Percentiles rank a stretch among this genome's conserved stretches.
phyloP scores from a whole-genome alignment of 495 filamentous ascomycete species.

The Daldinia decipiens region DNA sequence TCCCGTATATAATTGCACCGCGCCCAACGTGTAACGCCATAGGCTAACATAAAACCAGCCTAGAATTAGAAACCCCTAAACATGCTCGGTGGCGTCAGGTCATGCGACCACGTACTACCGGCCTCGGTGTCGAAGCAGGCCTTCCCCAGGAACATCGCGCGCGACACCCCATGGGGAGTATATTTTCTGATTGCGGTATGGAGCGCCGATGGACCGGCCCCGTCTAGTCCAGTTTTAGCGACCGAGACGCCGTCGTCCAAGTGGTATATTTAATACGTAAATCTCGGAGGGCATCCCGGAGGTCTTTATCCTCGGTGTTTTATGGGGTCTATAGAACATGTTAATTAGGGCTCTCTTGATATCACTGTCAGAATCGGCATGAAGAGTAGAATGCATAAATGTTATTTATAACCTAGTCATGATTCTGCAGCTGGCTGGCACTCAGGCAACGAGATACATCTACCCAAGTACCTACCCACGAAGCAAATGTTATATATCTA shows the following conservation, averaged over 20 bases:
- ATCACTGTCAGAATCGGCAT: too few relatives aligned
- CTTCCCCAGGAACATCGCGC: conserved; percentile 37
- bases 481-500: too few relatives aligned
- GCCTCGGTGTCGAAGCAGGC: conserved; percentile 24
- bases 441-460: neutral
- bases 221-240: neutral
- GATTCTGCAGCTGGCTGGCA: neutral
- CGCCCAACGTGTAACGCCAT: neutral
- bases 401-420: neutral
- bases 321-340: neutral
- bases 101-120: conserved; percentile 9
- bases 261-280: conserved; percentile 1
- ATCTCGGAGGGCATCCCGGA: neutral
- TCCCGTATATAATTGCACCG: neutral
- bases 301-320: neutral
- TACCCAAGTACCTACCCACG: too few relatives aligned
- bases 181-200: neutral
- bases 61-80: conserved; percentile 3
- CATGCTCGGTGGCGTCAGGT: conserved; percentile 24
- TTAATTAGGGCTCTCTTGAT: neutral
- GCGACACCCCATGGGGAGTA: conserved; percentile 28
- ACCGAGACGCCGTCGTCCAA: conserved; percentile 9
- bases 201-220: neutral
- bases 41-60: neutral
- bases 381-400: neutral